Evolutionary conservation across 2,329 filamentous ascomycete species (phyloP).

Genomic region (Fusarium keratoplasticum): DNA sequence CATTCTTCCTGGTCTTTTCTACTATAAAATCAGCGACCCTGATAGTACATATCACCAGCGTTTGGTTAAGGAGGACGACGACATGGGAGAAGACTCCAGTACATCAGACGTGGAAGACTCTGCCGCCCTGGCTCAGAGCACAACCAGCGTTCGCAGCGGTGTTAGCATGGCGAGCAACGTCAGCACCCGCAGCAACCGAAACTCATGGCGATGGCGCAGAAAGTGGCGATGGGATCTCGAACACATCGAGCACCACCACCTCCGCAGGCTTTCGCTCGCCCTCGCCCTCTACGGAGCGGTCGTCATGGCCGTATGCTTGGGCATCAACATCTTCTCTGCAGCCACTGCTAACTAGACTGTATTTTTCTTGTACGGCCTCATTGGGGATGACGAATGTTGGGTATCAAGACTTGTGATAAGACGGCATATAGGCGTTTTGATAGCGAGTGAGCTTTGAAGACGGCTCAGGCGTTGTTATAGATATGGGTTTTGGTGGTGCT

Average conservation of each 20-base stretch:
- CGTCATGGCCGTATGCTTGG: constrained; percentile 90
- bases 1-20: constrained; percentile 94
- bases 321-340: constrained; percentile 85
- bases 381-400: constrained; percentile 31
- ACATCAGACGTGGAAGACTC: constrained; percentile 64
- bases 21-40: constrained; percentile 96
- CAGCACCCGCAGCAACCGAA: constrained; percentile 41
- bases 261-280: constrained; percentile 79
- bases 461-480: constrained; percentile 37
- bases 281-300: constrained; percentile 85
- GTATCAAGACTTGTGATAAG: constrained; percentile 33
- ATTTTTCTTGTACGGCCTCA: constrained; percentile 31
- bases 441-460: constrained; percentile 34
- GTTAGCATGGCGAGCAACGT: constrained; percentile 50
- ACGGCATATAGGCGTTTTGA: constrained; percentile 37
- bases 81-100: constrained; percentile 68
- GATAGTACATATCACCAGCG: constrained; percentile 88
- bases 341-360: constrained; percentile 60
- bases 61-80: constrained; percentile 90
- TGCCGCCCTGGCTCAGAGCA: constrained; percentile 58
- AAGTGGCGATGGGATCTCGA: constrained; percentile 71
- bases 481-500: constrained; percentile 35
- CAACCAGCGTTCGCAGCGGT: constrained; percentile 57
- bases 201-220: constrained; percentile 63
- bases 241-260: constrained; percentile 71